Evolutionary conservation across 179 eudicot species (phyloP), one percentile per base, ranked within the genome.

Genomic region (Silene vulgaris): DNA sequence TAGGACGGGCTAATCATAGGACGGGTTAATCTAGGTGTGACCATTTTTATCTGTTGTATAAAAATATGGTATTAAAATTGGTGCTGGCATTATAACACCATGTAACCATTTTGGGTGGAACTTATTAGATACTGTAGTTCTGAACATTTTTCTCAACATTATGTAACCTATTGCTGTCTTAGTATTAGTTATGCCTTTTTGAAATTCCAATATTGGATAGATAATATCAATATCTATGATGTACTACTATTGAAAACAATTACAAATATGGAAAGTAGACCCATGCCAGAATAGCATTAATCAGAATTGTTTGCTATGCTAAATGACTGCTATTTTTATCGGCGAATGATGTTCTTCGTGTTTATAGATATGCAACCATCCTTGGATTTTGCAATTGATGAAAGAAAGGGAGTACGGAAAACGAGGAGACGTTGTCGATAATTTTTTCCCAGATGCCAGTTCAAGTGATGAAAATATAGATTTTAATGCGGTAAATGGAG

Each of bases 361-460:
- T 80, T 77, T 48, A 72, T 77, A 96, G 99, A 91, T 96, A 81
- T 96, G 96, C 89, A 96, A 96, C 81, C 99, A 96, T 82, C 99
- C 99, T 63, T 88, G 99, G 84, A 83, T 96, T 80, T 79, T 96
- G 86, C 91, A 86, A 76, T 67, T 89, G 81, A 88, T 88, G 91
- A 91, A 88, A 89, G 90, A 90, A 45, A 89, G 83, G 84, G 90
- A 84, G 70, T 79, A 75, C 35, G 83, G 75, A 52, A 90, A 88
- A 79, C 86, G 80, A 48, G 97, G 85, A 76, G 92, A 89, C 73
- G 72, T 69, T 74, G 84, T 81, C 52, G 97, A 92, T 74, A 84
- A 77, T 73, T 48, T 77, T 80, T 85, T 86, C 73, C 90, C 84
- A 56, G 95, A 90, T 70, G 93, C 89, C 75, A 80, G 90, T 82